Percentiles rank a stretch among this genome's conserved stretches.
Conservation (phyloP, 2,329 filamentous ascomycete genomes). For the Triangularia verruculosa region DNA sequence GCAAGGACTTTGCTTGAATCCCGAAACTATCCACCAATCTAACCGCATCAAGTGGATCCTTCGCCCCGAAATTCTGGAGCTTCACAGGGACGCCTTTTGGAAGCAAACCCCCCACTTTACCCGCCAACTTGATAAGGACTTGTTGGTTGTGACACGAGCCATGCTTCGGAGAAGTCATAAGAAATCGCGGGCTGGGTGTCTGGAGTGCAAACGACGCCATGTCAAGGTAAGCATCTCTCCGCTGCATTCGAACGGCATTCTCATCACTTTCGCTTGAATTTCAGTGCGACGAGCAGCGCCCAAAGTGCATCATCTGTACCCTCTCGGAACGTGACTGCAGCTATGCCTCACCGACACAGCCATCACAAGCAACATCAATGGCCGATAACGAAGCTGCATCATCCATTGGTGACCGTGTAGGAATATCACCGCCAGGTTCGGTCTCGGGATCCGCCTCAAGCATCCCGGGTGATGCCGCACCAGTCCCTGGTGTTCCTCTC, state of each 20-base stretch:
- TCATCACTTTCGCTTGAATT: neutral
- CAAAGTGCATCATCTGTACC: slow-evolving; percentile 32
- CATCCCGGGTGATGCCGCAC: slow-evolving; percentile 2
- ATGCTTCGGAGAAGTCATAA: slow-evolving; percentile 30
- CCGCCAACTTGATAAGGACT: neutral
- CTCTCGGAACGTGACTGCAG: slow-evolving; percentile 30
- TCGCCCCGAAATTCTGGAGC: neutral
- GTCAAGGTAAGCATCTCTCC: slow-evolving; percentile 20
- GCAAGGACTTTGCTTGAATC: neutral
- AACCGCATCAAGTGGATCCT: neutral
- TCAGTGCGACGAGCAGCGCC: slow-evolving; percentile 33
- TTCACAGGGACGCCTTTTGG: neutral
- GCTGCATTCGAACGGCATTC: neutral
- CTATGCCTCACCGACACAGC: slow-evolving; percentile 18
- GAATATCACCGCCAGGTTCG: neutral
- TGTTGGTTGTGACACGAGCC: neutral
- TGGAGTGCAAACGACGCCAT: slow-evolving; percentile 31
- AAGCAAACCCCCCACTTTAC: neutral
- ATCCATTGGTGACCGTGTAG: neutral
- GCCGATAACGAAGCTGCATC: neutral
- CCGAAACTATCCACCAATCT: neutral
- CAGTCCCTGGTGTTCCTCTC: slow-evolving; percentile 21
- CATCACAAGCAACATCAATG: slow-evolving; percentile 1
- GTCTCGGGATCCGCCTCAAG: neutral
- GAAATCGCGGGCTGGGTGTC: slow-evolving; percentile 32